Conservation (phyloP, 345 rosid species). For the Iberis pinnata region DNA sequence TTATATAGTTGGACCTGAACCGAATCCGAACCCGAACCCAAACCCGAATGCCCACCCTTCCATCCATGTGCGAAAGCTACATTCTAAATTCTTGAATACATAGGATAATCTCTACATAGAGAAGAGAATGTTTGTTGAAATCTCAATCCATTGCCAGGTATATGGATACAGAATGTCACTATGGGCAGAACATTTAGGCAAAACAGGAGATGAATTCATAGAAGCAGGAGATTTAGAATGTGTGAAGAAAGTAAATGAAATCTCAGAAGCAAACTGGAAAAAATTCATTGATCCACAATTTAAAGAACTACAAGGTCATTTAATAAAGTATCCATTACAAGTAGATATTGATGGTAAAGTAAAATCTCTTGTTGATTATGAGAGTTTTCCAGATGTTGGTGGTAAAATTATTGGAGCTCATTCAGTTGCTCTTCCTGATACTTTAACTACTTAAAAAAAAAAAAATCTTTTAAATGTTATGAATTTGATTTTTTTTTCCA, state of each 20-base stretch:
- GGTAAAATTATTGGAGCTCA: constrained; percentile 69
- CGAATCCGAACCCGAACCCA: no score
- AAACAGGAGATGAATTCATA: constrained; percentile 29
- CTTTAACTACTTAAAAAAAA: constrained; percentile 52
- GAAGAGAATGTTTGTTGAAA: no score
- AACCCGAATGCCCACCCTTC: no score
- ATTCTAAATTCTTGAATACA: no score
- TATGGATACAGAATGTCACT: constrained; percentile 89
- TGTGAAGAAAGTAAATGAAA: constrained; percentile 48
- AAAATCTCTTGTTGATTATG: constrained; percentile 47
- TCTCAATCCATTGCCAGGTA: no score
- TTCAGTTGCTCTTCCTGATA: constrained; percentile 48
- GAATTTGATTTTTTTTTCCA: no score
- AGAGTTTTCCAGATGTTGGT: constrained; percentile 79
- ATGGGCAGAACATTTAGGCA: constrained; percentile 89
- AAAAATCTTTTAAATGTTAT: not conserved
- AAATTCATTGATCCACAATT: constrained; percentile 33
- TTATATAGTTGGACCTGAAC: no score
- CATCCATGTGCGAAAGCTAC: no score
- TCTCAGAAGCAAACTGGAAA: constrained; percentile 63
- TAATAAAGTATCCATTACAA: constrained; percentile 65
- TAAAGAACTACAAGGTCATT: constrained; percentile 61
- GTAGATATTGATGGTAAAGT: constrained; percentile 57
- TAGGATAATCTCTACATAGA: no score
- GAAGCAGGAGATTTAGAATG: constrained; percentile 58